Evolutionary conservation across 768 basidiomycete genomes (phyloP).

Genomic region (Tylopilus plumbeoviolaceoides): DNA sequence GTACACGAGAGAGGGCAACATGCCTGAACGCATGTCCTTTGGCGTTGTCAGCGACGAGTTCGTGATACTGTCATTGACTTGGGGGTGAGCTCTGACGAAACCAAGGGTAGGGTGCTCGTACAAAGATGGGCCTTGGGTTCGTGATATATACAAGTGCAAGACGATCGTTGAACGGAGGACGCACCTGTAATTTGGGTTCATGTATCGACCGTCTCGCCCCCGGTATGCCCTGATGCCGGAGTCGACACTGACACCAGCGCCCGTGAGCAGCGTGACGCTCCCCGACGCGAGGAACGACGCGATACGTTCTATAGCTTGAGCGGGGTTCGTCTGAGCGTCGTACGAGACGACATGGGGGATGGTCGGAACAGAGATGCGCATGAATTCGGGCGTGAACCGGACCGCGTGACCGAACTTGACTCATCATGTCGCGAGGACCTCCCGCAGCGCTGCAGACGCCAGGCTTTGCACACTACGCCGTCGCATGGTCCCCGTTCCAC

Average conservation of each 20-base stretch:
- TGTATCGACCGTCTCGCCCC: conserved; percentile 78
- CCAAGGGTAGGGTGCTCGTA: conserved; percentile 15
- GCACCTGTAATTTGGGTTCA: conserved; percentile 88
- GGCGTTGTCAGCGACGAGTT: conserved; percentile 68
- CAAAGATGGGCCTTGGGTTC: conserved; percentile 52
- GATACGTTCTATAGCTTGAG: conserved; percentile 58
- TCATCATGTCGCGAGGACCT: conserved; percentile 35
- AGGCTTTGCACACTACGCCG: conserved; percentile 77
- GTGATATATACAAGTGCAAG: not conserved
- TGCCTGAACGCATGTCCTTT: conserved; percentile 72
- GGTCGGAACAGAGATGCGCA: conserved; percentile 77
- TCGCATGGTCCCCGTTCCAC: conserved; percentile 87
- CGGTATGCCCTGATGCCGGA: conserved; percentile 95
- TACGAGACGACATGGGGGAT: conserved; percentile 55
- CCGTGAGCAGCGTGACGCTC: conserved; percentile 74
- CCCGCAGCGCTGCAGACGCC: conserved; percentile 64
- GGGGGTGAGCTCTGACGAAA: not conserved
- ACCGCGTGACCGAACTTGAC: not conserved
- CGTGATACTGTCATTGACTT: conserved; percentile 54
- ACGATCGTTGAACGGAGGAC: conserved; percentile 10
- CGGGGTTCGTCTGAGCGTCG: conserved; percentile 28
- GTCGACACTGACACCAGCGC: conserved; percentile 94
- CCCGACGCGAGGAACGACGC: conserved; percentile 64
- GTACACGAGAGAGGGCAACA: conserved; percentile 14
- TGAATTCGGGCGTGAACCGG: conserved; percentile 21